These are phyloP conservation scores for Periconia digitata DNA, from an alignment of 2,329 filamentous ascomycete species.

Conservation along the genomic window DNA sequence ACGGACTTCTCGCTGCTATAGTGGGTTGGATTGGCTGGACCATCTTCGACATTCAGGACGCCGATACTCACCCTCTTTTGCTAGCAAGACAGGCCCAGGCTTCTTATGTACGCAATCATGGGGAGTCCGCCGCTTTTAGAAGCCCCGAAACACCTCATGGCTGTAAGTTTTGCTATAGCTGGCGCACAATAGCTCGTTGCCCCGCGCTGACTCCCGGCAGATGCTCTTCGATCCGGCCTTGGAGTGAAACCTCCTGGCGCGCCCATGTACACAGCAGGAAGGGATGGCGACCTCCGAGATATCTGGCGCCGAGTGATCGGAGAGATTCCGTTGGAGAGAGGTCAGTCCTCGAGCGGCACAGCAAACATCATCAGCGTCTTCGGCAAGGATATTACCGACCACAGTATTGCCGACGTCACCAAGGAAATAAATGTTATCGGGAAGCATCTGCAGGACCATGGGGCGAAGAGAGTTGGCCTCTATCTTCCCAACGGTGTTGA, in stretches of 20 bases:
- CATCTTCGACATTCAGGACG: constrained; percentile 71
- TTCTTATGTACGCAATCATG: constrained; percentile 76
- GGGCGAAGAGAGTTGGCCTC: constrained; percentile 74
- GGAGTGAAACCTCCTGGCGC: constrained; percentile 79
- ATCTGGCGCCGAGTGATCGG: constrained; percentile 77
- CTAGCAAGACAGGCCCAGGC: constrained; percentile 81
- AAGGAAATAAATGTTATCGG: constrained; percentile 88
- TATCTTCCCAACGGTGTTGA: constrained; percentile 94
- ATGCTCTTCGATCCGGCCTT: constrained; percentile 42
- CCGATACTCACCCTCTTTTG: constrained; percentile 89
- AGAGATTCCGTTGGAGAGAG: constrained; percentile 65
- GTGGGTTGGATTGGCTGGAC: constrained; percentile 70
- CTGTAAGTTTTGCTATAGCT: constrained; percentile 41
- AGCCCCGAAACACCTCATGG: constrained; percentile 84
- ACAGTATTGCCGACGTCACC: constrained; percentile 70
- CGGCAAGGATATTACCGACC: constrained; percentile 73
- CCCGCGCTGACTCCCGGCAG: constrained; percentile 25
- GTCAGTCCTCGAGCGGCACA: constrained; percentile 62
- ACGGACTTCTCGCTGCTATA: constrained; percentile 67
- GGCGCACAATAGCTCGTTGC: not conserved
- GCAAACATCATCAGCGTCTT: constrained; percentile 78
- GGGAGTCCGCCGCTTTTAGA: constrained; percentile 83
- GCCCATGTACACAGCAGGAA: constrained; percentile 79
- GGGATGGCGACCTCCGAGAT: constrained; percentile 87
- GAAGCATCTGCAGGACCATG: constrained; percentile 69